Evolutionary conservation across 331 rosid genomes (phyloP), one percentile per base, ranked within the genome.

Genomic region (Malus hybrid): DNA sequence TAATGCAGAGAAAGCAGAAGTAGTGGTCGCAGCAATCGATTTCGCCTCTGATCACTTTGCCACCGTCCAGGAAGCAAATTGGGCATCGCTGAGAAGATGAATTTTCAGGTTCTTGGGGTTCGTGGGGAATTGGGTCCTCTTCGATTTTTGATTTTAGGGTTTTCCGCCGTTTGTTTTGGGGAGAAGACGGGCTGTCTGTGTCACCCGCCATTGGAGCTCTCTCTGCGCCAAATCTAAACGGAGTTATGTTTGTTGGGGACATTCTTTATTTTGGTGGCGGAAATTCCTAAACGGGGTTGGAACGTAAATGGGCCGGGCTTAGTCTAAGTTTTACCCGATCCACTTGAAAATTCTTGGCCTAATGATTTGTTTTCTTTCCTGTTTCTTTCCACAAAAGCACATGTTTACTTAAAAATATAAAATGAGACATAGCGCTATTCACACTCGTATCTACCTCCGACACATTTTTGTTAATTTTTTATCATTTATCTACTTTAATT

Each of bases 1-100:
- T 85, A 73, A 93, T 89, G 84, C 98, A 93, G 3, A 86, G 78
- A 74, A 88, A 93, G 88, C 98, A 93, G 27, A 86, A 93, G 77
- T 84, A 79, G 65, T 93, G 97, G 70, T 70, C 87, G 79, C 98
- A 93, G 85, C 85, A 86, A 76, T 93, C 88, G 67, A 93, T 88
- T 83, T 88, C 72, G 4, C 97, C 97, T 10, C 90, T 80, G 39
- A 86, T 67, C 7, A 83, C 66, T 65, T 63, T 71, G 22, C 81
- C 93, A 24, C 81, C 85, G 22, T 81, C 91, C 11, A 71, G 63
- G 56, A 76, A 87, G 81, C 98, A 93, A 85, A 93, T 84, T 19
- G 90, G 86, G 67, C 98, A 93, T 71, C 65, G 72, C n/a, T 55
- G 62, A 22, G 76, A 46, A 34, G 78, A 34, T 2, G 85, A 50